Conservation (phyloP, 495 filamentous ascomycete species). For the Astrothelium macrocarpum region DNA sequence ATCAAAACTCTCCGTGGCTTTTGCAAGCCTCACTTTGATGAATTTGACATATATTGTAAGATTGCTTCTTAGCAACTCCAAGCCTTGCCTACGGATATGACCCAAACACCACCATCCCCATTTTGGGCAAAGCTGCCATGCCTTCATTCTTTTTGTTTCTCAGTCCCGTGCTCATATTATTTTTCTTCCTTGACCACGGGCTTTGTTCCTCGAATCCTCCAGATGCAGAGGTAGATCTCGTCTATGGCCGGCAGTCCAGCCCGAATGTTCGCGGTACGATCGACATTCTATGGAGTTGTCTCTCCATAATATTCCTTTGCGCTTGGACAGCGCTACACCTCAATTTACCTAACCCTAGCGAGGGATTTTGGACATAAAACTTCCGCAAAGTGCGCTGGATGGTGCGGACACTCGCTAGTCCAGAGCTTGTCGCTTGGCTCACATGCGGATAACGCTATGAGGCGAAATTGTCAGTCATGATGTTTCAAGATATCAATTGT, state of each 20-base stretch:
- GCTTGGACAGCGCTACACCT: slow-evolving; percentile 24
- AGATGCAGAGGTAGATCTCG: slow-evolving; percentile 1
- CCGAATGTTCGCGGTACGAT: slow-evolving; percentile 19
- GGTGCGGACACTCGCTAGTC: slow-evolving; percentile 15
- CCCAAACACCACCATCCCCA: background rate
- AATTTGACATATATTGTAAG: background rate
- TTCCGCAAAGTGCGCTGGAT: slow-evolving; percentile 16
- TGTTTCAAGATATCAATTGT: slow-evolving; percentile 14
- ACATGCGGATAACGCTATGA: slow-evolving; percentile 9
- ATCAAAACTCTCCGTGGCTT: background rate
- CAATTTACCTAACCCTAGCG: slow-evolving; percentile 13
- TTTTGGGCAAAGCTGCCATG: background rate
- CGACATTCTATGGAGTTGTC: slow-evolving; percentile 20
- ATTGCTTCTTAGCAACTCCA: background rate
- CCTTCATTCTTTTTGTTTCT: background rate
- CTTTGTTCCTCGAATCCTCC: background rate
- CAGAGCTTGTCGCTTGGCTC: slow-evolving; percentile 21
- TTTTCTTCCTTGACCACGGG: background rate
- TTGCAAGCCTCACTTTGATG: background rate
- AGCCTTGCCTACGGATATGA: background rate
- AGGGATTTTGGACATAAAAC: background rate
- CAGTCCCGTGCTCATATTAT: background rate
- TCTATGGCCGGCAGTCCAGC: slow-evolving; percentile 12
- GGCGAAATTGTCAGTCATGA: background rate
- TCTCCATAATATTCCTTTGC: slow-evolving; percentile 22